These are phyloP conservation scores for Melanomma pulvis-pyrius DNA, from an alignment of 495 filamentous ascomycete species.

Conservation along the genomic window DNA sequence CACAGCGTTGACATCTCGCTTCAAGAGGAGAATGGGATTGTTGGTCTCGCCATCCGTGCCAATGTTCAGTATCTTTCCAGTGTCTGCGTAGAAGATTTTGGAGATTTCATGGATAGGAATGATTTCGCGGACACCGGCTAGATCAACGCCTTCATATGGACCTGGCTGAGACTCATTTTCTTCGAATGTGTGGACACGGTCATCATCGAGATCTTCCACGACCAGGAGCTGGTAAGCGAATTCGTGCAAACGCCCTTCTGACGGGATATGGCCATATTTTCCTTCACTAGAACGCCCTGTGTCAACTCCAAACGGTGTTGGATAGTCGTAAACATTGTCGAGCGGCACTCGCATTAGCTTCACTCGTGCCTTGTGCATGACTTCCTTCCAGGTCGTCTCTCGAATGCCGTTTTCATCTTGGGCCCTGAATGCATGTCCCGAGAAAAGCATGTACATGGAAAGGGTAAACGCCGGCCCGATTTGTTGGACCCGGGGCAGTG, in stretches of 20 bases:
- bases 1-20: conserved; percentile 75
- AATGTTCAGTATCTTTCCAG: conserved; percentile 91
- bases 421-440: conserved; percentile 66
- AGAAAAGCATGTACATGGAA: conserved; percentile 96
- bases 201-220: conserved; percentile 92
- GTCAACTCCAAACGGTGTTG: conserved; percentile 17
- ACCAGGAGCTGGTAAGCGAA: conserved; percentile 89
- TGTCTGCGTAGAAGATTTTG: conserved; percentile 97
- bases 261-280: conserved; percentile 46
- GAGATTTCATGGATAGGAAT: conserved; percentile 89
- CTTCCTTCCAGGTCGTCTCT: conserved; percentile 94
- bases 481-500: conserved; percentile 68
- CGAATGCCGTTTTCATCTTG: conserved; percentile 65
- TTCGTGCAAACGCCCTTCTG: conserved; percentile 61
- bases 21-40: conserved; percentile 84
- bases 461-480: conserved; percentile 86
- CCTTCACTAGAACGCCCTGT: not conserved
- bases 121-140: conserved; percentile 79
- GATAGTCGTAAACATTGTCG: conserved; percentile 47
- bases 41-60: conserved; percentile 75
- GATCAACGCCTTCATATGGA: conserved; percentile 67
- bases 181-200: conserved; percentile 80
- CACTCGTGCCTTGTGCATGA: conserved; percentile 89
- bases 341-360: conserved; percentile 66
- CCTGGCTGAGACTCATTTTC: conserved; percentile 62